A percentile compares a stretch with the other conserved stretches of the same genome.
Evolutionary conservation across 163 green algal species (phyloP).

Genomic region (Trebouxia gelatinosa): DNA sequence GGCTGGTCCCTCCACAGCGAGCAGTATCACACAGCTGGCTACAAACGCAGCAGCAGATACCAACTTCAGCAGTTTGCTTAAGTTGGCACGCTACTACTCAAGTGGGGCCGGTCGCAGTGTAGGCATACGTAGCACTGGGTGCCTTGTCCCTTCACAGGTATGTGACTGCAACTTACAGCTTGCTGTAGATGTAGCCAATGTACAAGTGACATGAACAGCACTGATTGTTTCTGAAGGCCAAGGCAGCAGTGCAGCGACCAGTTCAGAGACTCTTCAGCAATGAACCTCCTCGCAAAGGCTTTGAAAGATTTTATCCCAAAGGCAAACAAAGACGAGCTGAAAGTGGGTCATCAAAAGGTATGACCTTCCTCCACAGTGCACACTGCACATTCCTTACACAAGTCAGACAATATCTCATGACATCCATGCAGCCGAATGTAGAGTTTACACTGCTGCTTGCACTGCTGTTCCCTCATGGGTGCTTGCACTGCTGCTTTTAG

Average conservation of each 20-base stretch:
- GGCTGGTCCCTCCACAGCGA: conserved; percentile 1
- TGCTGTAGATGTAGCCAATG: no score
- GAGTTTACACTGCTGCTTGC: no score
- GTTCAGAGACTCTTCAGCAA: conserved; percentile 22
- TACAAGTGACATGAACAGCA: no score
- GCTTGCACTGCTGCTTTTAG: no score
- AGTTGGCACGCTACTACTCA: not conserved
- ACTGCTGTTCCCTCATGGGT: no score
- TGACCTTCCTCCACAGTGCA: no score
- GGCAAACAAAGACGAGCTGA: conserved; percentile 40
- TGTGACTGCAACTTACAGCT: no score
- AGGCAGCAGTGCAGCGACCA: conserved; percentile 1
- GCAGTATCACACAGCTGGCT: not conserved
- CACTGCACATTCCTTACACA: no score
- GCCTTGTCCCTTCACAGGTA: no score
- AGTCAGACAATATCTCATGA: no score
- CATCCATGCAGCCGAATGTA: no score
- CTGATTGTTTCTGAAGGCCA: no score
- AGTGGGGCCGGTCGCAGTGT: not conserved
- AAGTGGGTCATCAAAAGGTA: conserved; percentile 17
- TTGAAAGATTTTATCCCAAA: conserved; percentile 63
- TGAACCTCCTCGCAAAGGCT: conserved; percentile 40
- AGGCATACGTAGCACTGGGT: not conserved
- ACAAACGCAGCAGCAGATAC: not conserved
- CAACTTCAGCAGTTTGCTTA: not conserved